Evolutionary conservation across 305 asterid genomes (phyloP).

Genomic region (Fraxinus baroniana): DNA sequence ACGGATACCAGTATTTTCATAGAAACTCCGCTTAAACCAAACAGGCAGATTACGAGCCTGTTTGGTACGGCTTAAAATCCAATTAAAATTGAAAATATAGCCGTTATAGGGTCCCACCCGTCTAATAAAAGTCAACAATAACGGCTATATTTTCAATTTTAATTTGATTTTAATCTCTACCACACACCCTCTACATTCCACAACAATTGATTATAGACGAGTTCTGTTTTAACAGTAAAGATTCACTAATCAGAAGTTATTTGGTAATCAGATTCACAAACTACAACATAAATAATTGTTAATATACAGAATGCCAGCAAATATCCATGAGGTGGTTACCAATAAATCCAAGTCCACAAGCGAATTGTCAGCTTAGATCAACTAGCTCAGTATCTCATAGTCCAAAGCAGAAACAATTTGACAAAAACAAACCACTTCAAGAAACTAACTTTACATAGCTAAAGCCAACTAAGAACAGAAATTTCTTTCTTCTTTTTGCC

Average conservation of each 20-base stretch:
- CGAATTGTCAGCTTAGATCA: background rate
- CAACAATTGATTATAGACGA: background rate
- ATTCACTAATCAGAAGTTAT: background rate
- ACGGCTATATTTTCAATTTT: too few species aligned
- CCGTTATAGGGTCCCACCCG: too few species aligned
- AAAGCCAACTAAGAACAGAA: background rate
- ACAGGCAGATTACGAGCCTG: background rate
- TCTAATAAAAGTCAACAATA: too few species aligned
- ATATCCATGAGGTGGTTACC: background rate
- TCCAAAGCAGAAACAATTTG: background rate
- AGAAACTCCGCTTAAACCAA: background rate
- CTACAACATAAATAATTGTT: background rate
- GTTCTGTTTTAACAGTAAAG: background rate
- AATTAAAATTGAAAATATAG: too few species aligned
- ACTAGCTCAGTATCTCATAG: background rate
- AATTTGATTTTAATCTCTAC: too few species aligned
- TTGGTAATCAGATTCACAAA: background rate
- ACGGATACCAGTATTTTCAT: background rate
- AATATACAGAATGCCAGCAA: background rate
- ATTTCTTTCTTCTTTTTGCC: background rate
- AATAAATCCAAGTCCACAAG: background rate
- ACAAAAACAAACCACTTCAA: background rate
- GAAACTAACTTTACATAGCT: background rate
- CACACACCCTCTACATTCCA: too few species aligned
- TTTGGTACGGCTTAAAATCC: too few species aligned